These are phyloP conservation scores for Leccinum angustisporum DNA, from an alignment of 1,284 basidiomycete genomes.

Conservation along the genomic window DNA sequence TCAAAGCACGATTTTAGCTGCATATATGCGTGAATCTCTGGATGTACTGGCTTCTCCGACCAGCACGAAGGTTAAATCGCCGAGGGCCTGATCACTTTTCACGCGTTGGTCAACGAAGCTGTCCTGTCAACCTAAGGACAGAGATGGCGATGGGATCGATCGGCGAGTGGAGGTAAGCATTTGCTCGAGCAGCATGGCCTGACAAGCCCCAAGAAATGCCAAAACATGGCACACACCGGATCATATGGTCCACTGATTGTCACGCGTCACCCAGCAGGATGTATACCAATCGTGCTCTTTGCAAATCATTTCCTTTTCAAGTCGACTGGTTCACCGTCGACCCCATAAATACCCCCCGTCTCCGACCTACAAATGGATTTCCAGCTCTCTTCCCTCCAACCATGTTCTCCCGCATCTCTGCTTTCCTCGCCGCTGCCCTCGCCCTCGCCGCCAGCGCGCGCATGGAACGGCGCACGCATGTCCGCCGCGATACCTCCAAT, in stretches of 20 bases:
- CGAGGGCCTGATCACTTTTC: background rate
- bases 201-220: conserved; percentile 9
- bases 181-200: background rate
- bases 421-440: conserved; percentile 18
- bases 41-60: background rate
- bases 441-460: conserved; percentile 22
- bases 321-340: conserved; percentile 1
- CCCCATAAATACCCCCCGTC: conserved; percentile 25
- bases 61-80: background rate
- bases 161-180: background rate
- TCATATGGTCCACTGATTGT: background rate
- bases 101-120: background rate
- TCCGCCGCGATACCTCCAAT: conserved; percentile 4
- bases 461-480: conserved; percentile 18
- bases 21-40: conserved; percentile 8
- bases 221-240: conserved; percentile 8
- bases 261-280: conserved; percentile 15
- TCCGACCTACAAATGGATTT: background rate
- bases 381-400: background rate
- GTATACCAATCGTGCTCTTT: background rate
- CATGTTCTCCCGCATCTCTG: conserved; percentile 24
- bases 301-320: conserved; percentile 17
- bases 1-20: background rate
- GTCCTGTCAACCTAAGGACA: background rate
- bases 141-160: background rate